Base-by-base conservation (phyloP, 1,284 basidiomycete species). In the Tilletia horrida region DNA sequence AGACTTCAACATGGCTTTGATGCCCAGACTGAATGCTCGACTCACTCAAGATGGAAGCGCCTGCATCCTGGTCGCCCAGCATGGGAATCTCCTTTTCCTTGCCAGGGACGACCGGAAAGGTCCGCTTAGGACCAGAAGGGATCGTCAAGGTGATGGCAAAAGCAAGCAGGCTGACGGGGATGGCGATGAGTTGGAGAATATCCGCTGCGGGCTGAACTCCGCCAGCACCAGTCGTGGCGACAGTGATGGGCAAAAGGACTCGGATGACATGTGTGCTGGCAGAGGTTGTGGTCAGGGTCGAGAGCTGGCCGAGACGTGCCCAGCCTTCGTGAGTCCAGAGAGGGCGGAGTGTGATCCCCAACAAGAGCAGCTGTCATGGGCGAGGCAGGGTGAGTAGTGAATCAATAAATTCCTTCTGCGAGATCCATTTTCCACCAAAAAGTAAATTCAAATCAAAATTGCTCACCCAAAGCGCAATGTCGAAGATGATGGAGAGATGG, bases 261-360 rank as follows among this genome's bases (percentile, higher is more conserved):
- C 52, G 3, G 18, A 29, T 16, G 9, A 55, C 52, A 25, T 55
- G 52, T 7, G 52, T 55, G 4, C 6, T 27, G 52, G 52, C 25
- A 14, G 52, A 23, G 3, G 25, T 25, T 7, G 25, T 25, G 23
- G 52, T 55, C 21, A 55, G 27, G n/a, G 27, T 55, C 14, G 52
- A 23, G n/a, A 55, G 52, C 52, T 55, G 52, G n/a, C 21, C 52
- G 23, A 55, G 18, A 29, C 52, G 52, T 16, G 23, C 25, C 52
- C 52, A 55, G 13, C 52, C 52, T 27, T 55, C 52, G 52, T 55
- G 52, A 3, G 52, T 55, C 21, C 52, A 25, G 4, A 55, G 25
- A 29, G 52, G 52, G 13, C 52, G 52, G n/a, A 55, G 52, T 7
- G 52, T 55, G 52, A 55, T 55, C 3, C 52, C 52, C 13, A 55